Evolutionary conservation across 352 stramenopile genomes (phyloP).

Genomic region (Globisporangium abappressorium): DNA sequence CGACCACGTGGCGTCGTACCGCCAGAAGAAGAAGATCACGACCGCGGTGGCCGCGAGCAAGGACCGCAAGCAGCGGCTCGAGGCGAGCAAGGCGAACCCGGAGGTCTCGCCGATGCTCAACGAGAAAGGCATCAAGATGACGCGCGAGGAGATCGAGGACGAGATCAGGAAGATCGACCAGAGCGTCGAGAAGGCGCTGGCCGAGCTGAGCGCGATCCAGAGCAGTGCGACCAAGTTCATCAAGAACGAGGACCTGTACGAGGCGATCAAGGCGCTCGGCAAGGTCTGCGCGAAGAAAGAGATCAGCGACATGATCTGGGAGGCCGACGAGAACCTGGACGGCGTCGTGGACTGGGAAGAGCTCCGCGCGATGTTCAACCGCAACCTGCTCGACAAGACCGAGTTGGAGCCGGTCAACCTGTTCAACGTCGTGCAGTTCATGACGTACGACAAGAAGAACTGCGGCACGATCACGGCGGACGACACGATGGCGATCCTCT

Average conservation of each 20-base stretch:
- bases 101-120: conserved; percentile 77
- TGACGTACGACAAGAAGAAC: conserved; percentile 96
- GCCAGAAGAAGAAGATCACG: conserved; percentile 77
- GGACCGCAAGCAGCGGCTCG: conserved; percentile 58
- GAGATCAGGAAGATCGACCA: conserved; percentile 72
- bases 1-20: conserved; percentile 91
- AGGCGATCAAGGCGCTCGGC: conserved; percentile 92
- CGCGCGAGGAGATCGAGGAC: conserved; percentile 66
- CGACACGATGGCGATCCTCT: conserved; percentile 98
- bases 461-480: conserved; percentile 94
- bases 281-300: conserved; percentile 94
- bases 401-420: conserved; percentile 94
- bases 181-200: conserved; percentile 42
- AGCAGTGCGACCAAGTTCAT: conserved; percentile 70
- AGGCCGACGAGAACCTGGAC: conserved; percentile 97
- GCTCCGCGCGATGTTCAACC: conserved; percentile 95
- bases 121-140: conserved; percentile 79
- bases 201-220: conserved; percentile 54
- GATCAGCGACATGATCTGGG: conserved; percentile 98
- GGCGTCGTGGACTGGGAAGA: conserved; percentile 94
- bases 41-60: conserved; percentile 39
- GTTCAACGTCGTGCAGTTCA: conserved; percentile 97
- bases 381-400: conserved; percentile 94
- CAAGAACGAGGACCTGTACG: conserved; percentile 90
- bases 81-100: conserved; percentile 59